Conservation (phyloP, 768 basidiomycete genomes). For the Tubosaeta sp. region DNA sequence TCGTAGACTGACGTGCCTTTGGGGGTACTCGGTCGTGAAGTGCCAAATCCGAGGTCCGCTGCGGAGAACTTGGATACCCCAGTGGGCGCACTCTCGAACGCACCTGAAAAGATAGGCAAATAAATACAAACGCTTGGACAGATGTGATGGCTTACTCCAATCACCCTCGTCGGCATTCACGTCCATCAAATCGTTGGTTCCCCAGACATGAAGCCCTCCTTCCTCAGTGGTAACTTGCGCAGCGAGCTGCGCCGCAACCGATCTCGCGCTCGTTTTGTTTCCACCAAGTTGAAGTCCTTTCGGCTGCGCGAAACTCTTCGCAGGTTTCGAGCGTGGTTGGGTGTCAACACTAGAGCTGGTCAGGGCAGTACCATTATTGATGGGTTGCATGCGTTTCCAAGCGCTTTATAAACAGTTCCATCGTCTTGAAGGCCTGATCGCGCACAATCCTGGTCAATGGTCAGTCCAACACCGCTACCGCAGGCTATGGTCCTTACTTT, state of each 20-base stretch:
- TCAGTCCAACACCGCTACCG: not conserved
- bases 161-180: constrained; percentile 91
- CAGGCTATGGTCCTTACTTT: constrained; percentile 53
- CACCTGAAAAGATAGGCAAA: constrained; percentile 41
- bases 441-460: constrained; percentile 65
- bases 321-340: constrained; percentile 3
- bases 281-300: constrained; percentile 72
- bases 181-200: constrained; percentile 80
- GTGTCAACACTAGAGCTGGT: not conserved
- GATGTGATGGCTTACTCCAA: constrained; percentile 65
- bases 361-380: not conserved
- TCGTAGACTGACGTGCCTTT: constrained; percentile 6
- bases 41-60: constrained; percentile 25
- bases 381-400: constrained; percentile 67
- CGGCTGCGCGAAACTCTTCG: constrained; percentile 31
- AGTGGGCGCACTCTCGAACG: constrained; percentile 61
- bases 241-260: constrained; percentile 51
- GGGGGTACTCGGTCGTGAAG: constrained; percentile 10
- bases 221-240: constrained; percentile 48
- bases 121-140: not conserved
- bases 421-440: constrained; percentile 93
- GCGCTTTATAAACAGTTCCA: constrained; percentile 82
- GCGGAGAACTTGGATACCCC: constrained; percentile 23
- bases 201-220: constrained; percentile 57
- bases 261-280: constrained; percentile 40